Evolutionary conservation across 441 rosid genomes (phyloP).

Genomic region (Bruguiera hainesii): DNA sequence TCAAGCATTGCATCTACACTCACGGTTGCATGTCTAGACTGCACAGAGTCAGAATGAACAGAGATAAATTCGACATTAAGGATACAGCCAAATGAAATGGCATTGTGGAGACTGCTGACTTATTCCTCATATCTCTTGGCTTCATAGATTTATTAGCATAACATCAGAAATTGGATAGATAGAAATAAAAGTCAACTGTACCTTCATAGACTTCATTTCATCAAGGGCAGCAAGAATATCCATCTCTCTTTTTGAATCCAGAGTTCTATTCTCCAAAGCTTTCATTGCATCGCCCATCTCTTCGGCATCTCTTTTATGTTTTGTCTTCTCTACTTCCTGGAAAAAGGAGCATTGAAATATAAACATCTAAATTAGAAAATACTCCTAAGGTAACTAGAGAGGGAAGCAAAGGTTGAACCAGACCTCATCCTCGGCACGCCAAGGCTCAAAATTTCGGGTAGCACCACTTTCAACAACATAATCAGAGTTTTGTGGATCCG

Average conservation of each 20-base stretch:
- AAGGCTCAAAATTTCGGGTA: conserved; percentile 77
- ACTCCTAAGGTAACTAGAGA: neutral
- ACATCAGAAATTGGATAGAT: neutral
- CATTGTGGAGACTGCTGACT: no score
- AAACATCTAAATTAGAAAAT: neutral
- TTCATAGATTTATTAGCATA: neutral
- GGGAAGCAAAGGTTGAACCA: neutral
- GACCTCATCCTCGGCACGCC: conserved; percentile 88
- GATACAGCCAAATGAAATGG: no score
- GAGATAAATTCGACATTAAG: no score
- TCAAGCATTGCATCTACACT: conserved; percentile 83
- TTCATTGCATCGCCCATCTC: conserved; percentile 96
- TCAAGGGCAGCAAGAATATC: conserved; percentile 87
- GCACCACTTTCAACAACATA: conserved; percentile 81
- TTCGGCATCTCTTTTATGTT: conserved; percentile 59
- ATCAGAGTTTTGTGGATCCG: conserved; percentile 85
- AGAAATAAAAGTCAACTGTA: conserved; percentile 9
- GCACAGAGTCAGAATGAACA: conserved; percentile 14
- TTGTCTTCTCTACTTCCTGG: conserved; percentile 53
- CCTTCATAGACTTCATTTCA: conserved; percentile 93
- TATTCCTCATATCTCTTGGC: no score
- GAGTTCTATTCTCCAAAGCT: conserved; percentile 73
- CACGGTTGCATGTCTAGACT: conserved; percentile 81
- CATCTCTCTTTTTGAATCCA: conserved; percentile 93
- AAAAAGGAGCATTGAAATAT: conserved; percentile 6